A percentile compares a stretch with the other conserved stretches of the same genome.
phyloP scores from a whole-genome alignment of 345 rosid genomes.

The Rhizophora apiculata region DNA sequence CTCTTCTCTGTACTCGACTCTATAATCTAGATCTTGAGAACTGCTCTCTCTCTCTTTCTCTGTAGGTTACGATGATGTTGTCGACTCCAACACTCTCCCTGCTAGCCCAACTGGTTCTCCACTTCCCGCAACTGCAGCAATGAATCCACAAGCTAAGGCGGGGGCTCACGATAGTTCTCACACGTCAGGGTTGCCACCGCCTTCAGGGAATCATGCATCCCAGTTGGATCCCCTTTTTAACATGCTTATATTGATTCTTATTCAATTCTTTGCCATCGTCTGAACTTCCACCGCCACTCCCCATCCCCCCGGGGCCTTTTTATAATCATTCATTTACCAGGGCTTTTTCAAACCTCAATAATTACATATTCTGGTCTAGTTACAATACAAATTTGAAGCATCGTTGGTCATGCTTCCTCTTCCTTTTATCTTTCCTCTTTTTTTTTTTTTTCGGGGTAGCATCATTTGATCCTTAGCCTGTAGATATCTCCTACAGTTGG shows the following conservation, averaged over 20 bases:
- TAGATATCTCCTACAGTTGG: constrained; percentile 14
- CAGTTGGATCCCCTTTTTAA: constrained; percentile 12
- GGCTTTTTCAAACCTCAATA: neutral
- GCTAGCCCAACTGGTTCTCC: constrained; percentile 35
- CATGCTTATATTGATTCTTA: constrained; percentile 17
- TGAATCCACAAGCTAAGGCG: constrained; percentile 61
- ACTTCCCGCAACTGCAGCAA: constrained; percentile 50
- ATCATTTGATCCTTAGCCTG: constrained; percentile 16
- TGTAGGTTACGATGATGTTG: constrained; percentile 40
- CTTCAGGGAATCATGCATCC: constrained; percentile 17
- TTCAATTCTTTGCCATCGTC: constrained; percentile 28
- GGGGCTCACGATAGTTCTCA: constrained; percentile 18
- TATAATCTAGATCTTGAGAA: neutral
- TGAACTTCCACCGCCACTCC: constrained; percentile 4
- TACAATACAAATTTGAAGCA: constrained; percentile 16
- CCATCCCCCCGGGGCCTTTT: no score
- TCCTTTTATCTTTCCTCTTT: neutral
- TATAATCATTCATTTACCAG: neutral
- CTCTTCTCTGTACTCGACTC: no score
- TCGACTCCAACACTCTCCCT: constrained; percentile 31
- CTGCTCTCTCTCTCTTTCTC: neutral
- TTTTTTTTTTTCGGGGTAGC: neutral
- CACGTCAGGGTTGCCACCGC: constrained; percentile 26
- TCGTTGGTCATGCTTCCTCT: constrained; percentile 6
- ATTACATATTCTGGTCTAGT: constrained; percentile 6